These are phyloP conservation scores for Isatis lusitanica DNA, from an alignment of 441 rosid species.

Conservation along the genomic window DNA sequence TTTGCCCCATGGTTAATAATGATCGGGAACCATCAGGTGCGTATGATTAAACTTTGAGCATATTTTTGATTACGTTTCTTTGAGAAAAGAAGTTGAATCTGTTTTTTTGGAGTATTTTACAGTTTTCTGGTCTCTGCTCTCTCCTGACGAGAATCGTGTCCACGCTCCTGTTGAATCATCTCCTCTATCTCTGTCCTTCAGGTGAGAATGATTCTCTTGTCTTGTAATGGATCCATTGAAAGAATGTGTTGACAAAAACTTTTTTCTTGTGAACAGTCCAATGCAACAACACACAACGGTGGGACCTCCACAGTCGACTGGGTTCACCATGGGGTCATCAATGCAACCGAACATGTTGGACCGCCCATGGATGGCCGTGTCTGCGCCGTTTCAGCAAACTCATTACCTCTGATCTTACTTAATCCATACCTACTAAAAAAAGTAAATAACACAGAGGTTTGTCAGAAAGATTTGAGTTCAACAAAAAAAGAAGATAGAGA, in stretches of 20 bases:
- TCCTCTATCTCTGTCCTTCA: slow-evolving; percentile 69
- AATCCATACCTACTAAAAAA: slow-evolving; percentile 9
- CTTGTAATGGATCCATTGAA: background rate
- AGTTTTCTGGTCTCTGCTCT: slow-evolving; percentile 84
- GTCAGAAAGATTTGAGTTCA: slow-evolving; percentile 11
- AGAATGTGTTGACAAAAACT: background rate
- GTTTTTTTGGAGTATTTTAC: slow-evolving; percentile 28
- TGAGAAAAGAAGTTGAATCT: background rate
- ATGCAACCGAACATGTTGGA: slow-evolving; percentile 63
- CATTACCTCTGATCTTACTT: slow-evolving; percentile 55
- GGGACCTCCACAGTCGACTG: slow-evolving; percentile 70
- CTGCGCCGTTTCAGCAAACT: slow-evolving; percentile 67
- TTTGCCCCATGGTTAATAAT: slow-evolving; percentile 61
- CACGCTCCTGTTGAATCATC: slow-evolving; percentile 67
- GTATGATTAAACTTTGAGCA: background rate
- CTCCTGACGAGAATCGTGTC: slow-evolving; percentile 58
- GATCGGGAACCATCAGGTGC: slow-evolving; percentile 71
- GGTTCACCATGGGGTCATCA: slow-evolving; percentile 53
- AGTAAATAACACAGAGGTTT: slow-evolving; percentile 39
- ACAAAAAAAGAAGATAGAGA: background rate
- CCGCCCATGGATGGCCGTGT: slow-evolving; percentile 64
- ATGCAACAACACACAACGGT: slow-evolving; percentile 60
- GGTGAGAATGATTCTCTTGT: slow-evolving; percentile 43
- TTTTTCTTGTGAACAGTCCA: slow-evolving; percentile 50
- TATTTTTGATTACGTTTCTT: background rate